phyloP scores from a whole-genome alignment of 2,329 filamentous ascomycete genomes.

The Huntiella savannae region DNA sequence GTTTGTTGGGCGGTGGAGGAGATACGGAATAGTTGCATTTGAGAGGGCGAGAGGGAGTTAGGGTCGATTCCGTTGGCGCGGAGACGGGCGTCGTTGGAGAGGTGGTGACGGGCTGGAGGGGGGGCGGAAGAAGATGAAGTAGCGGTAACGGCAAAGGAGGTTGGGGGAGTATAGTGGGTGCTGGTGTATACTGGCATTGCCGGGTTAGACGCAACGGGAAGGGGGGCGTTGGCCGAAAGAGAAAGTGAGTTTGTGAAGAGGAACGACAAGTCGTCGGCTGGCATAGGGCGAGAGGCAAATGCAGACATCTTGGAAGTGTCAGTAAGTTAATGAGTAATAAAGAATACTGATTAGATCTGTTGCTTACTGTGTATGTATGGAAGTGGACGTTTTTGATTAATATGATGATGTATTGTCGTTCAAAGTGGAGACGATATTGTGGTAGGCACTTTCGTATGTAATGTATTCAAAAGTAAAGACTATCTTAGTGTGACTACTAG shows the following conservation, averaged over 20 bases:
- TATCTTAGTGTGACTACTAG: no score
- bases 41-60: slow-evolving; percentile 47
- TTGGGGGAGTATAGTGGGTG: slow-evolving; percentile 2
- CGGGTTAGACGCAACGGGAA: slow-evolving; percentile 4
- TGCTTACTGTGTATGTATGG: background rate
- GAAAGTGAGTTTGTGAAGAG: slow-evolving; percentile 9
- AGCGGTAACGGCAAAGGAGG: slow-evolving; percentile 1
- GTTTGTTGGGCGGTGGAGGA: slow-evolving; percentile 54
- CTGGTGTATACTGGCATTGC: slow-evolving; percentile 10
- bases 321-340: background rate
- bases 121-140: slow-evolving; percentile 4
- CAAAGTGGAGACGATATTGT: no score
- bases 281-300: slow-evolving; percentile 4
- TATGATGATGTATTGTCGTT: no score
- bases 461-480: no score
- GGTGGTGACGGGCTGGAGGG: slow-evolving; percentile 6
- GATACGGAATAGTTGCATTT: slow-evolving; percentile 60
- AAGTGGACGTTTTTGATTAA: background rate
- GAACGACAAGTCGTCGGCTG: slow-evolving; percentile 8
- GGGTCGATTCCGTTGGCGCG: slow-evolving; percentile 51
- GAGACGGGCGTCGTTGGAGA: slow-evolving; percentile 35
- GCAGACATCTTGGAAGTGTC: slow-evolving; percentile 8
- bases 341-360: background rate
- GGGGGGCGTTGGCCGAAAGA: slow-evolving; percentile 4
- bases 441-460: no score